Evolutionary conservation across 2,329 filamentous ascomycete species (phyloP).

Genomic region (Tolypocladium nubicola): DNA sequence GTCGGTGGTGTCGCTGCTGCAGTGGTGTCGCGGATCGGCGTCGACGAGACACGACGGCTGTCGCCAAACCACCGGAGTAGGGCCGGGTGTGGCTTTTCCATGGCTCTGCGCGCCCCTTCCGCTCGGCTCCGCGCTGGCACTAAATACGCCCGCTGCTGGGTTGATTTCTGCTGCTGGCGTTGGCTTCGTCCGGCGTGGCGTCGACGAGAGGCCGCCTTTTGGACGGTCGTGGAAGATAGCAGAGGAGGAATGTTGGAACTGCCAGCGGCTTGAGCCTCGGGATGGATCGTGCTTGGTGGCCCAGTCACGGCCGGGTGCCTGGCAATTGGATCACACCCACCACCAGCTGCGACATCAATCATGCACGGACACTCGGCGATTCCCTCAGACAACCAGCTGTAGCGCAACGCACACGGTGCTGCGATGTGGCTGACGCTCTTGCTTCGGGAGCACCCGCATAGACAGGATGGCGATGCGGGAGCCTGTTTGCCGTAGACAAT

Average conservation of each 20-base stretch:
- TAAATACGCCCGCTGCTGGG: neutral
- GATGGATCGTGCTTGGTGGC: neutral
- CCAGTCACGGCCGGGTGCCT: neutral
- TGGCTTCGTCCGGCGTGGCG: neutral
- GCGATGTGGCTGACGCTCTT: neutral
- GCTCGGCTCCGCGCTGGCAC: neutral
- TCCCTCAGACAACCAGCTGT: neutral
- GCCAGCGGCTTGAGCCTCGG: neutral
- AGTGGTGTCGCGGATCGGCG: slow-evolving; percentile 13
- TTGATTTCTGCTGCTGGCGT: neutral
- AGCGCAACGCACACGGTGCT: neutral
- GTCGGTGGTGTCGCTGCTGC: neutral
- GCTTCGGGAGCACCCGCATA: neutral
- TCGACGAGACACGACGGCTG: slow-evolving; percentile 14
- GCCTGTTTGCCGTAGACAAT: neutral
- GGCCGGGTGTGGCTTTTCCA: slow-evolving; percentile 11
- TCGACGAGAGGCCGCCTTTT: neutral
- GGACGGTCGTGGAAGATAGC: neutral
- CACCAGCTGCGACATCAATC: neutral
- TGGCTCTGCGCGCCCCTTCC: neutral
- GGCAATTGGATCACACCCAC: neutral
- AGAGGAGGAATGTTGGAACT: neutral
- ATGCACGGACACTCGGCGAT: neutral
- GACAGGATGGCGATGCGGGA: neutral
- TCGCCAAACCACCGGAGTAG: slow-evolving; percentile 16